Percentiles rank a stretch among this genome's conserved stretches.
These are phyloP conservation scores for Suillus subalutaceus DNA, from an alignment of 768 basidiomycete genomes.

Conservation along the genomic window DNA sequence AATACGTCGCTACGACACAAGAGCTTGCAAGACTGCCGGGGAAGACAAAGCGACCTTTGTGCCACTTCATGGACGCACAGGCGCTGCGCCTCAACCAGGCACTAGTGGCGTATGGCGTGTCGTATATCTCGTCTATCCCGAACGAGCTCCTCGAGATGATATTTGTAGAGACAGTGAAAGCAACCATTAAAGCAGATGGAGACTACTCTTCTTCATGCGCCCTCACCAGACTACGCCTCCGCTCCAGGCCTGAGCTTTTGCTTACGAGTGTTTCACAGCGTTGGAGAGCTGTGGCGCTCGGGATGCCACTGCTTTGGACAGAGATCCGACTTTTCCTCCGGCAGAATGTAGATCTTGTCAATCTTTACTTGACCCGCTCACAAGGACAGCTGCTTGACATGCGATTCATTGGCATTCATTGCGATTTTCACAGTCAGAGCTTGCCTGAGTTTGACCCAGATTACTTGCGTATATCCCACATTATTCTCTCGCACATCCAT, in stretches of 20 bases:
- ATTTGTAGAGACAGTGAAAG: conserved; percentile 22
- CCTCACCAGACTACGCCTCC: conserved; percentile 1
- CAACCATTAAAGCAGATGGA: conserved; percentile 10
- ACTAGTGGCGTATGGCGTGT: conserved; percentile 7
- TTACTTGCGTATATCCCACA: conserved; percentile 24
- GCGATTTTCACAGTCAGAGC: conserved; percentile 20
- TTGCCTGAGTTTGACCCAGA: conserved; percentile 21
- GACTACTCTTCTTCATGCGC: conserved; percentile 1
- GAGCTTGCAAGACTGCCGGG: conserved; percentile 22
- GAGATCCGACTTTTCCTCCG: conserved; percentile 26
- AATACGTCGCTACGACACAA: conserved; percentile 12
- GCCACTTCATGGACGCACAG: conserved; percentile 21
- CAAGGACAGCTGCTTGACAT: conserved; percentile 26
- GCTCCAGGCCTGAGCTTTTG: conserved; percentile 32
- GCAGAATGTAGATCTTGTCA: conserved; percentile 30
- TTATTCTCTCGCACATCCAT: conserved; percentile 31
- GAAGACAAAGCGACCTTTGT: conserved; percentile 22
- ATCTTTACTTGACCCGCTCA: conserved; percentile 30
- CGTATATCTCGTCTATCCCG: conserved; percentile 25
- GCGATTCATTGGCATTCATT: conserved; percentile 25
- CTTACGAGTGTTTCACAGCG: conserved; percentile 44
- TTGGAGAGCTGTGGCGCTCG: conserved; percentile 45
- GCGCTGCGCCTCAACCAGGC: conserved; percentile 17
- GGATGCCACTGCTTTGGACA: conserved; percentile 45
- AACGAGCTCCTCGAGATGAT: conserved; percentile 31